Evolutionary conservation across 2,329 filamentous ascomycete species (phyloP).

Genomic region (Fusarium nanum): DNA sequence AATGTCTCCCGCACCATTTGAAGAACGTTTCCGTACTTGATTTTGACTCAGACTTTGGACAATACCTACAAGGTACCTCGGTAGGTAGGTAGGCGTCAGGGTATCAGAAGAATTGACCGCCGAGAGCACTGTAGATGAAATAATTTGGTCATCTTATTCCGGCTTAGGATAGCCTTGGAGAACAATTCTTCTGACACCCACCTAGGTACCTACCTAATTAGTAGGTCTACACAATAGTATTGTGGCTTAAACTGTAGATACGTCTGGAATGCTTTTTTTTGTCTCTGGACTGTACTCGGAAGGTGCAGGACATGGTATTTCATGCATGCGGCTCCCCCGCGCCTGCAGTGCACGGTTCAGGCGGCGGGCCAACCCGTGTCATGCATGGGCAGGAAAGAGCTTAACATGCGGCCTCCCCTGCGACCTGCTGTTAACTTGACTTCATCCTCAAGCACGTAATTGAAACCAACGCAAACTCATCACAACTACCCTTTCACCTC

Average conservation of each 20-base stretch:
- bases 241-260: conserved; percentile 11
- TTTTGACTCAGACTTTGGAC: neutral
- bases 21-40: neutral
- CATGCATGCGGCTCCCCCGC: conserved; percentile 32
- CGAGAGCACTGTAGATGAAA: too few species aligned
- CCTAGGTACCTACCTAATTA: too few species aligned
- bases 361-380: conserved; percentile 41
- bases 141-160: too few species aligned
- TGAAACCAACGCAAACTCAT: conserved; percentile 5
- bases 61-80: neutral
- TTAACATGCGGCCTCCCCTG: conserved; percentile 40
- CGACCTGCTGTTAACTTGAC: conserved; percentile 42
- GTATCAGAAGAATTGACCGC: too few species aligned
- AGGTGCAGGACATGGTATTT: conserved; percentile 19
- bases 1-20: conserved; percentile 23
- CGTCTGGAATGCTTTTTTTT: conserved; percentile 16
- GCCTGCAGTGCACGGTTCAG: conserved; percentile 39
- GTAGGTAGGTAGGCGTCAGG: too few species aligned
- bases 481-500: neutral
- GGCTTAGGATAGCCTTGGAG: too few species aligned
- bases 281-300: conserved; percentile 2
- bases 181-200: too few species aligned
- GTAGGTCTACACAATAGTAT: neutral
- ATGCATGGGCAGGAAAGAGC: conserved; percentile 34
- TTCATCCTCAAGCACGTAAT: conserved; percentile 11